A percentile compares a stretch with the other conserved stretches of the same genome.
These are phyloP conservation scores for Trichomonas vaginalis DNA, from an alignment of 208 protist genomes.

Conservation along the genomic window DNA sequence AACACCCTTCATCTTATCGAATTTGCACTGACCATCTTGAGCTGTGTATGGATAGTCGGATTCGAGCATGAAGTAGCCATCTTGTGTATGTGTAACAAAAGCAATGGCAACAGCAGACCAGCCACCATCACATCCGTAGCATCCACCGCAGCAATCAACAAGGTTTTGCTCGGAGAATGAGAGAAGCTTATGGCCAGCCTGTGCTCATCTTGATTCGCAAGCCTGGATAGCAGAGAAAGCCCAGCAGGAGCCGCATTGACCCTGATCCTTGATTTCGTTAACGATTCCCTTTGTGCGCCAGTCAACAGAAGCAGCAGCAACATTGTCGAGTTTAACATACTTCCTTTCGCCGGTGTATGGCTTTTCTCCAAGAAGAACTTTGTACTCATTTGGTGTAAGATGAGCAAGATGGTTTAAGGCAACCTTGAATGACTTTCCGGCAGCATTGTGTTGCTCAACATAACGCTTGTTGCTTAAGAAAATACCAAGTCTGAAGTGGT, in stretches of 20 bases:
- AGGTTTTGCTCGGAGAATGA: too few relatives aligned
- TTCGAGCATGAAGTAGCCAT: background rate
- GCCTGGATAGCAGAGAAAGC: too few relatives aligned
- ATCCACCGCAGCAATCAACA: slow-evolving; percentile 58
- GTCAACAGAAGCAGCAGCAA: too few relatives aligned
- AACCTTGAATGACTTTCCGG: background rate
- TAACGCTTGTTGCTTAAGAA: background rate
- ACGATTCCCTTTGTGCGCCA: too few relatives aligned
- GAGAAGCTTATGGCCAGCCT: too few relatives aligned
- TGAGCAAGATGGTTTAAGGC: background rate
- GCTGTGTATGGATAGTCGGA: background rate
- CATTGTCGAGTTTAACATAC: too few relatives aligned
- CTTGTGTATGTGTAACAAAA: background rate
- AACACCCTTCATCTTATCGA: background rate
- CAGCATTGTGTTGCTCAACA: background rate
- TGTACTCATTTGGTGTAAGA: background rate
- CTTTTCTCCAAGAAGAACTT: background rate
- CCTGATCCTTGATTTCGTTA: too few relatives aligned
- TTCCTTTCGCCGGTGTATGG: too few relatives aligned
- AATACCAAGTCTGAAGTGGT: background rate
- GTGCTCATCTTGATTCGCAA: too few relatives aligned
- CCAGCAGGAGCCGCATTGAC: too few relatives aligned
- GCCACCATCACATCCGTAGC: slow-evolving; percentile 28
- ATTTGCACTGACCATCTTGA: background rate
- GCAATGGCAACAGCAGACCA: background rate